phyloP scores from a whole-genome alignment of 2,329 filamentous ascomycete species.

The Fusarium sp. region DNA sequence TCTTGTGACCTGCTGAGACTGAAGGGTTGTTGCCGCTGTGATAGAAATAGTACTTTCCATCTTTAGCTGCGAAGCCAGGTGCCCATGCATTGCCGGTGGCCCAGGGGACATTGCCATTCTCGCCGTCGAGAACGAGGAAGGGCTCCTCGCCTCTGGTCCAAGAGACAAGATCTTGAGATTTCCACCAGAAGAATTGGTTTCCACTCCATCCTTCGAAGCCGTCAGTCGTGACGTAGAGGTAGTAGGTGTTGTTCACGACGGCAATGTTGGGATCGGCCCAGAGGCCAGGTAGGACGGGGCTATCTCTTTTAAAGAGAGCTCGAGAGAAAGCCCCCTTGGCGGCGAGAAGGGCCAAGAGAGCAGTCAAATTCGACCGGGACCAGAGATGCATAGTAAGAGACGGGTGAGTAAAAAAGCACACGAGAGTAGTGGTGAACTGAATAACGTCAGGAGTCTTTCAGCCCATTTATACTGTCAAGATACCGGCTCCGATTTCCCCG shows the following conservation, averaged over 20 bases:
- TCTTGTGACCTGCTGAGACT: constrained; percentile 59
- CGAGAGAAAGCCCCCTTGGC: not conserved
- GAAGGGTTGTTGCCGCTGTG: constrained; percentile 66
- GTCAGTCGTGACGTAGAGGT: constrained; percentile 60
- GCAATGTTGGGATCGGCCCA: constrained; percentile 61
- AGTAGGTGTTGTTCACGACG: constrained; percentile 55
- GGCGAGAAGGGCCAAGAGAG: not conserved
- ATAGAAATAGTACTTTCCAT: constrained; percentile 73
- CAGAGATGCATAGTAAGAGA: constrained; percentile 6
- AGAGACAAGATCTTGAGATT: constrained; percentile 53
- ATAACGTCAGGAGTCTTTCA: too few species aligned
- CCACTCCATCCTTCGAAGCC: constrained; percentile 57
- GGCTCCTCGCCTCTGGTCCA: constrained; percentile 55
- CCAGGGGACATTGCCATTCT: constrained; percentile 68
- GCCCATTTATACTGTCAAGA: not conserved
- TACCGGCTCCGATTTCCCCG: not conserved
- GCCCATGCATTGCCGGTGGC: constrained; percentile 75
- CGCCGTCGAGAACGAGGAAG: constrained; percentile 58
- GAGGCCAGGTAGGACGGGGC: constrained; percentile 51
- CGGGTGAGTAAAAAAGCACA: not conserved
- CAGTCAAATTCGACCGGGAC: not conserved
- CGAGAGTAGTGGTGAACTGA: not conserved
- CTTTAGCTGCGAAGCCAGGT: constrained; percentile 68
- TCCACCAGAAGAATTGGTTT: constrained; percentile 60
- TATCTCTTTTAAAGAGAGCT: constrained; percentile 32